Conservation (phyloP, 2,329 filamentous ascomycete species). For the Alternaria arborescens region DNA sequence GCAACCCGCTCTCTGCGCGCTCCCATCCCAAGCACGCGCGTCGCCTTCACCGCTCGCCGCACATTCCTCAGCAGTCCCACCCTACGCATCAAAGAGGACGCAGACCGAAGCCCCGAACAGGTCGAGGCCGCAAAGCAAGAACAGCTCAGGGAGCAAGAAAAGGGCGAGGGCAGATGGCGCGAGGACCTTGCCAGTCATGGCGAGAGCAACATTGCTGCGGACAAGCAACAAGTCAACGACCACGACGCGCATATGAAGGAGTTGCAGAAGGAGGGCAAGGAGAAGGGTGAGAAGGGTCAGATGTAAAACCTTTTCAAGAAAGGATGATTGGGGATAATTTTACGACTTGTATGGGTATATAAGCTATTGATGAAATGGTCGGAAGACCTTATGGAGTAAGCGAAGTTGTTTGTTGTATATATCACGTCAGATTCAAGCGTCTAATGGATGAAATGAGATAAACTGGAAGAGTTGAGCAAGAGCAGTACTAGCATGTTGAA, state of each 20-base stretch:
- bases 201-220: constrained; percentile 55
- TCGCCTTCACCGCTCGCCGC: constrained; percentile 23
- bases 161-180: constrained; percentile 55
- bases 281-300: constrained; percentile 52
- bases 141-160: constrained; percentile 54
- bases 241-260: constrained; percentile 55
- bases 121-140: constrained; percentile 56
- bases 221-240: constrained; percentile 54
- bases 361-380: too few relatives aligned
- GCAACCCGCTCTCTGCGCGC: constrained; percentile 19
- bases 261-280: constrained; percentile 55
- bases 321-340: background rate
- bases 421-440: background rate
- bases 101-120: constrained; percentile 49
- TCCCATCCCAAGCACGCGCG: constrained; percentile 3
- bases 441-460: fast-evolving
- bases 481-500: background rate
- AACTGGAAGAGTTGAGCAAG: background rate
- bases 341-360: background rate
- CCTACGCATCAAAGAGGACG: constrained; percentile 53
- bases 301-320: constrained; percentile 15
- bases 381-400: too few relatives aligned
- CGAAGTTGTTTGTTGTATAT: background rate
- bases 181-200: constrained; percentile 54
- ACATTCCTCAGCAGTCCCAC: constrained; percentile 43